Percentiles rank a stretch among this genome's conserved stretches.
Conservation (phyloP, 805 yeast genomes). For the Yamadazyma sp. region DNA sequence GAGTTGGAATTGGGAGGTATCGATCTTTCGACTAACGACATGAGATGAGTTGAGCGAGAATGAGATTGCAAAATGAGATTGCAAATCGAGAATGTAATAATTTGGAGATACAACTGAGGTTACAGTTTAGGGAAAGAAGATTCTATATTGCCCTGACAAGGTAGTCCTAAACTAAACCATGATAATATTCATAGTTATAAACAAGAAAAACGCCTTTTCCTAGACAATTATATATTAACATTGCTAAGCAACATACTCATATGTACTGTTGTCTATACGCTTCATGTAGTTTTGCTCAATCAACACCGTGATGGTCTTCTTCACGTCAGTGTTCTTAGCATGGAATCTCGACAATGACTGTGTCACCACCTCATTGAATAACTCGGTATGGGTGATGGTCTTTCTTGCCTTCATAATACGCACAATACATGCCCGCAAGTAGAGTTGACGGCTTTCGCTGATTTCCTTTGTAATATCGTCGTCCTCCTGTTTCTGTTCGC, state of each 20-base stretch:
- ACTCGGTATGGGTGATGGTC: constrained; percentile 69
- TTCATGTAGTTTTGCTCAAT: constrained; percentile 84
- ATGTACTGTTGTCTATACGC: constrained; percentile 71
- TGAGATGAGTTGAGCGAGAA: no score
- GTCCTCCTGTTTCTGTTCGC: constrained; percentile 57
- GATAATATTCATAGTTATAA: no score
- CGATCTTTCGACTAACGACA: no score
- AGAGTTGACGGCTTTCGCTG: constrained; percentile 81
- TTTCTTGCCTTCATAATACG: constrained; percentile 95
- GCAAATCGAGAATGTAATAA: no score
- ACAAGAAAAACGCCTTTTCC: no score
- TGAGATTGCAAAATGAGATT: no score
- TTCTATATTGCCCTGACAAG: no score
- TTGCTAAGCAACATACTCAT: constrained; percentile 75
- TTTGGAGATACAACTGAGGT: no score
- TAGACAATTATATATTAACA: no score
- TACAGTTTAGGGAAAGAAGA: no score
- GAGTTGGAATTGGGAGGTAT: no score
- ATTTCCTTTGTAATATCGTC: constrained; percentile 78
- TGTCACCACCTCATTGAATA: constrained; percentile 84
- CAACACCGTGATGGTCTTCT: constrained; percentile 78
- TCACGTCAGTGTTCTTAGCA: constrained; percentile 84
- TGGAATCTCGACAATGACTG: constrained; percentile 81
- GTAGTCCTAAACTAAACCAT: neutral
- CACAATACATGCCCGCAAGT: constrained; percentile 90